These are phyloP conservation scores for Cyclocybe aegerita DNA, from an alignment of 768 basidiomycete genomes.

Conservation along the genomic window DNA sequence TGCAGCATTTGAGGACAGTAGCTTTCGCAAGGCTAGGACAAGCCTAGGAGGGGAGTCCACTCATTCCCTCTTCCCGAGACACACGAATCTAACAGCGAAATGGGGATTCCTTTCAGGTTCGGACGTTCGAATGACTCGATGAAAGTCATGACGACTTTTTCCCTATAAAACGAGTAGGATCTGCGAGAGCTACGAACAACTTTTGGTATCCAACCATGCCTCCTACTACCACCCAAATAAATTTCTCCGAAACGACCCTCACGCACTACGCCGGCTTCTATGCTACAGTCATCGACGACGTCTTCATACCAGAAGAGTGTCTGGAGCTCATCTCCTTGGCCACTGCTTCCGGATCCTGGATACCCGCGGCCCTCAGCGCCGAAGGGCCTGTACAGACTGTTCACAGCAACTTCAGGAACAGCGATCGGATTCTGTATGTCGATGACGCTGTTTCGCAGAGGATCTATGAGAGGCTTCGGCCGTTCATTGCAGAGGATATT, in stretches of 20 bases:
- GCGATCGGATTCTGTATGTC: slow-evolving; percentile 31
- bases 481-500: slow-evolving; percentile 30
- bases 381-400: slow-evolving; percentile 20
- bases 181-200: too few species aligned
- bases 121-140: too few species aligned
- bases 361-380: slow-evolving; percentile 30
- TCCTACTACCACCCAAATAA: slow-evolving; percentile 13
- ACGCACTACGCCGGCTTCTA: slow-evolving; percentile 30
- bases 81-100: too few species aligned
- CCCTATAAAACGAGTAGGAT: neutral
- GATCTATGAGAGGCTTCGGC: slow-evolving; percentile 32
- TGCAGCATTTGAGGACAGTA: too few species aligned
- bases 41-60: too few species aligned
- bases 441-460: slow-evolving; percentile 24
- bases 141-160: too few species aligned
- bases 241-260: slow-evolving; percentile 30
- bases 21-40: too few species aligned
- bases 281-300: slow-evolving; percentile 36
- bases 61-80: too few species aligned
- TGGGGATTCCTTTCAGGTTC: too few species aligned
- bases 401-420: slow-evolving; percentile 33
- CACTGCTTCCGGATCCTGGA: slow-evolving; percentile 26
- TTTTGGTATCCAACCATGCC: neutral
- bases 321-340: slow-evolving; percentile 28
- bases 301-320: slow-evolving; percentile 37